Evolutionary conservation across 768 basidiomycete species (phyloP), one percentile per base, ranked within the genome.

Genomic region (Tulasnella sp.): DNA sequence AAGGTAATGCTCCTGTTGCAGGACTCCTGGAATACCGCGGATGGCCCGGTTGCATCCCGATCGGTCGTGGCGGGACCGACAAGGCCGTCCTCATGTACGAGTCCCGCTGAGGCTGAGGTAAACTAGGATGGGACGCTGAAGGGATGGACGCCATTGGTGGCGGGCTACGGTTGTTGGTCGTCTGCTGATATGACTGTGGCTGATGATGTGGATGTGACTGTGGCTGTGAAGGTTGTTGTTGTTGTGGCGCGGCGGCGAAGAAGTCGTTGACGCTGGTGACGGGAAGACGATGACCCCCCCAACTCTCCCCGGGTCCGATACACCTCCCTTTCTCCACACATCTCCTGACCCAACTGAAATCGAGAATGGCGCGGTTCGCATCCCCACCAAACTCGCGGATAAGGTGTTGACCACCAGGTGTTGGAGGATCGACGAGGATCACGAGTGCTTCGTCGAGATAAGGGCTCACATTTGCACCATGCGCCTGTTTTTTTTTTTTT

Each of bases 261-360:
- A 59, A 59, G 29, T 32, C 50, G 49, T 59, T 59, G 47, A 59
- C 48, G 34, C 50, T 51, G 4, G 58, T 59, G 17, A 59, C 58
- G 19, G 58, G 58, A 19, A 59, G 38, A 21, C 42, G 29, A 59
- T 59, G 58, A 21, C 58, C 58, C 24, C 58, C 58, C 58, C 58
- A 59, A 38, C 43, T 59, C 32, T 59, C 58, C 24, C 29, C 29
- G 19, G 58, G 58, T n/a, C 58, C 58, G 29, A 59, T 29, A 50
- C 58, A 59, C 8, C 50, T 30, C 4, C 50, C 47, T 51, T 51
- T 29, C 21, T 34, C 32, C 19, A 59, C 29, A 27, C 58, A 59
- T 17, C 49, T 47, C 13, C 49, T 49, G n/a, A 59, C 58, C 58
- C 58, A 59, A 21, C 50, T 42, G 43, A 59, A 59, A 32, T 59